Evolutionary conservation across 176 grass and related monocot species (phyloP).

Genomic region (Eleusine coracana): DNA sequence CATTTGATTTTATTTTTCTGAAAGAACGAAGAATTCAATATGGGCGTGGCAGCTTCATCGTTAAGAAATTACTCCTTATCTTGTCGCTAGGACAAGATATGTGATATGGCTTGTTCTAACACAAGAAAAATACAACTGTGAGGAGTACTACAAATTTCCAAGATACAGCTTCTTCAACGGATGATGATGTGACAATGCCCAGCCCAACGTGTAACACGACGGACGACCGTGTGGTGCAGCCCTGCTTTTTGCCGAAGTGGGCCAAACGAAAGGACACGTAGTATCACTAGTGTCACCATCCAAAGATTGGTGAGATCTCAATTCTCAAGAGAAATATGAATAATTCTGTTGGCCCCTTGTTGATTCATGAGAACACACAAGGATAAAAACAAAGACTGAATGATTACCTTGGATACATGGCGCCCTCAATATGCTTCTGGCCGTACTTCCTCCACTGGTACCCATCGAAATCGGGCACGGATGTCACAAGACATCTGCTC

Average conservation of each 20-base stretch:
- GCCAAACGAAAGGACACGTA: neutral
- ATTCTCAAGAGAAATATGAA: neutral
- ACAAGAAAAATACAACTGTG: too few species aligned
- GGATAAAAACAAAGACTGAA: neutral
- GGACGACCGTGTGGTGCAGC: neutral
- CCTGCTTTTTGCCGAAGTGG: neutral
- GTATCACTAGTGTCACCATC: constrained; percentile 28
- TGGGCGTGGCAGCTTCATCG: too few species aligned
- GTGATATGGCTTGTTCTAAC: too few species aligned
- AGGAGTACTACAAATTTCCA: too few species aligned
- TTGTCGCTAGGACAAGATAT: too few species aligned
- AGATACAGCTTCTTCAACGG: too few species aligned
- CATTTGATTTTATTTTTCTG: neutral
- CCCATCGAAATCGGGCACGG: constrained; percentile 49
- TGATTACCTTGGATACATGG: constrained; percentile 35
- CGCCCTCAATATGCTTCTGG: constrained; percentile 50
- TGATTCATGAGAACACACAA: too few species aligned
- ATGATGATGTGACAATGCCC: neutral
- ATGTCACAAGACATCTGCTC: constrained; percentile 14
- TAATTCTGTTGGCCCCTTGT: too few species aligned
- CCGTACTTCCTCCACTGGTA: constrained; percentile 60
- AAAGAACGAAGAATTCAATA: too few species aligned
- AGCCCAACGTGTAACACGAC: constrained; percentile 41
- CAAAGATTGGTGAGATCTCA: neutral
- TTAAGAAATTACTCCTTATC: too few species aligned